Evolutionary conservation across 768 basidiomycete genomes (phyloP), one percentile per base, ranked within the genome.

Genomic region (Brasilioporus rufonigricans): DNA sequence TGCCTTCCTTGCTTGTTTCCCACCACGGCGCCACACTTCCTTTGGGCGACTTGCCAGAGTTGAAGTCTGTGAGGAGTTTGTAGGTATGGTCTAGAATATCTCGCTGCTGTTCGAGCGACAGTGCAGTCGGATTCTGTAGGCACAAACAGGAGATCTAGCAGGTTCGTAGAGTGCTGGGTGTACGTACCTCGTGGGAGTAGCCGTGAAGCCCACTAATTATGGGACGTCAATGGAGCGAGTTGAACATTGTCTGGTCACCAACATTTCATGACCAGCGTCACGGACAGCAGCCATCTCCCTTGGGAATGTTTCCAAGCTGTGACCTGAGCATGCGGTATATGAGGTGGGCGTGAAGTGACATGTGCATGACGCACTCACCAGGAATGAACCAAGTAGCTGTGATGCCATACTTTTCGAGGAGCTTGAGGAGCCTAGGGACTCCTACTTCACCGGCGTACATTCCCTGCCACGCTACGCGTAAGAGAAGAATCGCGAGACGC

Each of bases 381-480:
- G 87, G 86, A 50, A 89, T 87, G 66, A 89, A 90, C 86, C 86
- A 89, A 11, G 83, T 87, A 23, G 86, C 83, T 67, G 71, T 78
- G 56, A 82, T 83, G n/a, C 75, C 73, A 65, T 86, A 86, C 69
- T 88, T 89, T 31, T 77, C 73, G 71, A 90, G 89, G 21, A 89
- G 69, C 69, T 87, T 88, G 59, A 90, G 73, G 9, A 90, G 74
- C 14, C 87, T 80, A 6, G 81, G 82, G 0, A 78, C 74, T 4
- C 89, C 88, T 27, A 91, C 86, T 65, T 89, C 87, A 18, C 88
- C 89, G 0, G 89, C 86, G 60, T 80, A 90, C 74, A 88, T 80
- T 9, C 87, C 87, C 80, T 76, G 40, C 2, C 49, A 33, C 18
- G 23, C 21, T 11, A 16, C 5, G 36, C 41, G 52, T 40, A 44